phyloP scores from a whole-genome alignment of 2,329 filamentous ascomycete species.

The Volutella citrinella region DNA sequence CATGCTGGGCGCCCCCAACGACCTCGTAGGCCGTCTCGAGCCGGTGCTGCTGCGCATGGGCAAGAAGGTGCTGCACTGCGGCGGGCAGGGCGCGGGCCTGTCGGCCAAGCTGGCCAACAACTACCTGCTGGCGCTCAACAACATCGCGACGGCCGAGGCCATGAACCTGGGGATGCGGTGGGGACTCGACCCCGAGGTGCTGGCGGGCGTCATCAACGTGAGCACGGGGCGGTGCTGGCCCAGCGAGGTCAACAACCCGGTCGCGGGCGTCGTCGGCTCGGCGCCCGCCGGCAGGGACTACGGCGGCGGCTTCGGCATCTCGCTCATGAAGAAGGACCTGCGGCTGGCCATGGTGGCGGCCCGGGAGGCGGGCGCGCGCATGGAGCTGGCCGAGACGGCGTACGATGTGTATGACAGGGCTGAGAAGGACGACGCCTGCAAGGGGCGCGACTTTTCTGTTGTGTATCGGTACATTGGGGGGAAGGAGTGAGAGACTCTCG shows the following conservation, averaged over 20 bases:
- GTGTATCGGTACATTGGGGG: slow-evolving; percentile 70
- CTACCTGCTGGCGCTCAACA: slow-evolving; percentile 91
- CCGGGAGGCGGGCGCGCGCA: slow-evolving; percentile 60
- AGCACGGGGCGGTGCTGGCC: slow-evolving; percentile 97
- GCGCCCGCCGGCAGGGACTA: slow-evolving; percentile 77
- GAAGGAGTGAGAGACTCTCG: slow-evolving; percentile 38
- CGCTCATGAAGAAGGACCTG: slow-evolving; percentile 79
- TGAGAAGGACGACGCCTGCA: slow-evolving; percentile 57
- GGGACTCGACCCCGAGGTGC: slow-evolving; percentile 59
- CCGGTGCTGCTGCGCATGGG: slow-evolving; percentile 79
- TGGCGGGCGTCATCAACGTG: slow-evolving; percentile 86
- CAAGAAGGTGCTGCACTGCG: slow-evolving; percentile 80
- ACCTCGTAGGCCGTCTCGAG: slow-evolving; percentile 62
- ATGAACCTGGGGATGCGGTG: slow-evolving; percentile 63
- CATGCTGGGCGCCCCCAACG: slow-evolving; percentile 76
- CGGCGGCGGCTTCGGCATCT: slow-evolving; percentile 71
- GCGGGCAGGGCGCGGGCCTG: slow-evolving; percentile 78
- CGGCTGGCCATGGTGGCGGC: slow-evolving; percentile 71
- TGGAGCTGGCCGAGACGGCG: slow-evolving; percentile 63
- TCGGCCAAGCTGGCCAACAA: slow-evolving; percentile 96
- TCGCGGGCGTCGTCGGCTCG: slow-evolving; percentile 75
- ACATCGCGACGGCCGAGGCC: slow-evolving; percentile 68
- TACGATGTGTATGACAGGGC: slow-evolving; percentile 66
- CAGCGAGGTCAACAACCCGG: slow-evolving; percentile 92
- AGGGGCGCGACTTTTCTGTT: slow-evolving; percentile 76